These are phyloP conservation scores for Aspergillus luchuensis DNA, from an alignment of 2,329 filamentous ascomycete genomes.

Conservation along the genomic window DNA sequence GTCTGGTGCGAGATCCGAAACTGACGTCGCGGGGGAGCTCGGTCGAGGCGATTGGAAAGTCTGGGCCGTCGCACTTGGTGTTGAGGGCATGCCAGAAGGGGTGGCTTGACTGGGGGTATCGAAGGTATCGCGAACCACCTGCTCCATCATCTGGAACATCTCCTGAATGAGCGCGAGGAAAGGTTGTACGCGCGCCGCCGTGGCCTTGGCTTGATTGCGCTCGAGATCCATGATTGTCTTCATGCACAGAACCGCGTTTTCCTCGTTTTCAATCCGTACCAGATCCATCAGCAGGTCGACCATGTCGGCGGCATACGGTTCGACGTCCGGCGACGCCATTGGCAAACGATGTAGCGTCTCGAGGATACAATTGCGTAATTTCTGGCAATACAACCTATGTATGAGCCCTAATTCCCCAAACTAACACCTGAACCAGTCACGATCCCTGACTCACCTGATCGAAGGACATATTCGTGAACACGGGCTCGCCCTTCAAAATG, in stretches of 20 bases:
- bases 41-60: conserved; percentile 87
- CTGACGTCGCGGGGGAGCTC: conserved; percentile 80
- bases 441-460: conserved; percentile 70
- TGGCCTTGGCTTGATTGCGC: conserved; percentile 83
- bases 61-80: conserved; percentile 55
- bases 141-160: conserved; percentile 92
- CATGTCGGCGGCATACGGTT: conserved; percentile 83
- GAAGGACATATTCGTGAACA: conserved; percentile 85
- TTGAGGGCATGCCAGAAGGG: conserved; percentile 54
- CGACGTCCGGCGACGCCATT: conserved; percentile 75
- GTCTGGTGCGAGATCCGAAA: conserved; percentile 78
- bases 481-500: conserved; percentile 80
- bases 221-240: conserved; percentile 98
- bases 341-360: conserved; percentile 91
- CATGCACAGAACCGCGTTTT: conserved; percentile 97
- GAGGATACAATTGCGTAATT: conserved; percentile 87
- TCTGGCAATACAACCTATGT: conserved; percentile 50
- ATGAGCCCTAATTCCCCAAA: neutral
- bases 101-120: conserved; percentile 68
- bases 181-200: conserved; percentile 78
- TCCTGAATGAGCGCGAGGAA: conserved; percentile 93
- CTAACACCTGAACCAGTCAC: neutral
- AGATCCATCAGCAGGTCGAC: conserved; percentile 88
- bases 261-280: conserved; percentile 91
- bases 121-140: conserved; percentile 91